Evolutionary conservation across 2,329 filamentous ascomycete species (phyloP).

Genomic region (Fusarium albosuccineum): DNA sequence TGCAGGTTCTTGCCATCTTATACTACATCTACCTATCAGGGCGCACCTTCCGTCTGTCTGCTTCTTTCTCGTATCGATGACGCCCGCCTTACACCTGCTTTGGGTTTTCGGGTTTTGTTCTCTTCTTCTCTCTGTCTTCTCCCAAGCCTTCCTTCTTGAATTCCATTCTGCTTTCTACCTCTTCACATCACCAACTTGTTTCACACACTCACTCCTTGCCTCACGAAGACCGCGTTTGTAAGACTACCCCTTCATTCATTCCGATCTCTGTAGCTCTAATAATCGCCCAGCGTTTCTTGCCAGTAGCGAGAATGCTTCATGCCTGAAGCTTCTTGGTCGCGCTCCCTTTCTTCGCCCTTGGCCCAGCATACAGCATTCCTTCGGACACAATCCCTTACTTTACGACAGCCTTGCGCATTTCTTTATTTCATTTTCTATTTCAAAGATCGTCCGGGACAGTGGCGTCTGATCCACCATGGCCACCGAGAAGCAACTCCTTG

Average conservation of each 20-base stretch:
- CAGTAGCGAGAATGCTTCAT: slow-evolving; percentile 23
- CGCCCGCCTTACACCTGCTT: slow-evolving; percentile 20
- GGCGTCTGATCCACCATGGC: slow-evolving; percentile 43
- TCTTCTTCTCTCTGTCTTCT: slow-evolving; percentile 10
- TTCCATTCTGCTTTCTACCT: slow-evolving; percentile 25
- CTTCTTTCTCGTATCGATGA: slow-evolving; percentile 15
- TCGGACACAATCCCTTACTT: slow-evolving; percentile 25
- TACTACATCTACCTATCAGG: slow-evolving; percentile 30
- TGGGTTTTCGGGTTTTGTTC: slow-evolving; percentile 1
- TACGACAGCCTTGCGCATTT: slow-evolving; percentile 13
- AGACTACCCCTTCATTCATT: slow-evolving; percentile 31
- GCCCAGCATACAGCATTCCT: slow-evolving; percentile 28
- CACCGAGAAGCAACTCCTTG: slow-evolving; percentile 47
- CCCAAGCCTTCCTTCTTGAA: slow-evolving; percentile 27
- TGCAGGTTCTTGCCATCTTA: slow-evolving; percentile 21
- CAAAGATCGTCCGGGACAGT: slow-evolving; percentile 30
- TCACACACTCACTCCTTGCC: slow-evolving; percentile 11
- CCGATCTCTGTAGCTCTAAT: slow-evolving; percentile 17
- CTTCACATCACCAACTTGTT: slow-evolving; percentile 3
- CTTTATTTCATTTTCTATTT: slow-evolving; percentile 5
- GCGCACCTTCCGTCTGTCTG: slow-evolving; percentile 19
- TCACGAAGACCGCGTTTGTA: slow-evolving; percentile 19
- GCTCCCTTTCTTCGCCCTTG: slow-evolving; percentile 28
- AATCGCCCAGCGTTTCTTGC: slow-evolving; percentile 18
- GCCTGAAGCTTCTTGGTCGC: slow-evolving; percentile 25